Base-by-base conservation (phyloP, 2,329 filamentous ascomycete genomes). In the Talaromyces sp. region DNA sequence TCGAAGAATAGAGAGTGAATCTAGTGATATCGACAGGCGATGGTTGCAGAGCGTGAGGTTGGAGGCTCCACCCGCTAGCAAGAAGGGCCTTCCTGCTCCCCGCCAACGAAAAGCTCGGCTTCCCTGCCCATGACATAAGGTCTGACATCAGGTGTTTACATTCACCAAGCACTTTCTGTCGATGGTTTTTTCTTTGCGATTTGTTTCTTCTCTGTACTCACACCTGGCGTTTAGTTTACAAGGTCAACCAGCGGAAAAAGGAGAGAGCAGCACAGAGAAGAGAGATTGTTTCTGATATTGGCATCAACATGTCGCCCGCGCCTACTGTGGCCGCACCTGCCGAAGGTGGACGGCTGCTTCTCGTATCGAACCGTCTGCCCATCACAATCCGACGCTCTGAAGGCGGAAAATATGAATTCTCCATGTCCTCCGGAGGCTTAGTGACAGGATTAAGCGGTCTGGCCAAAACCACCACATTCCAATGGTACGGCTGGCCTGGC, bases 401-500 rank as follows among this genome's bases (percentile, higher is more conserved):
- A 59, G 91, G 95, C 81, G 92, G 91, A 72, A 89, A 89, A 75
- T 97, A 96, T 82, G 86, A 88, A 72, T 96, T 95, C 79, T 91
- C 90, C 76, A 96, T 96, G 91, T 97, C 93, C 61, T 97, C 93
- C 3, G 93, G 93, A 63, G 93, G 93, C 36, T 86, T 97, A 27
- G 93, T 97, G 73, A 96, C 92, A 29, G 93, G 93, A 29, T 84
- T 97, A 67, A 95, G 91, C 70, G 93, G 93, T 36, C 82, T 97
- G 61, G 89, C 91, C 73, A 97, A 97, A 80, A 90, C 91, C 27
- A 96, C 91, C 38, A 93, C 88, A 71, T 97, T 97, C 78, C 91
- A 93, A 77, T 97, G 93, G 93, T 97, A 97, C 78, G 93, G 93
- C 69, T 97, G 93, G 93, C 93, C 94, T 0, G 93, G 93, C 36